Conservation (phyloP, 2,329 filamentous ascomycete species). For the Apiospora kogelbergensis region DNA sequence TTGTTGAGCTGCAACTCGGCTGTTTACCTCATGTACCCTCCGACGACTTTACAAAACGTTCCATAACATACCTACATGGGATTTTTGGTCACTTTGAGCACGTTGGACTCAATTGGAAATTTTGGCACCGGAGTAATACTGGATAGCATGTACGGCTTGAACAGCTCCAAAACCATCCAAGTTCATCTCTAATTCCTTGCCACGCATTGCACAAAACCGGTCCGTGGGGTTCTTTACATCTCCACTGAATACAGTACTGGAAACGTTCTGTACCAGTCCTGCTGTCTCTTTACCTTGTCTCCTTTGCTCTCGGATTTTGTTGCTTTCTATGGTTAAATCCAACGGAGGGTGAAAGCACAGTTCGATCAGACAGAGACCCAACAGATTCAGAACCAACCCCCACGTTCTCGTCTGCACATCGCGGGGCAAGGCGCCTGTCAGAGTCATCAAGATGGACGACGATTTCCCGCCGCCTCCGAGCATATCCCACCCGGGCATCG, state of each 20-base stretch:
- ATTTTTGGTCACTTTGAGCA: background rate
- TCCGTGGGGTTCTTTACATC: constrained; percentile 2
- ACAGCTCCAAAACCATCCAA: background rate
- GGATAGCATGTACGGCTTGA: background rate
- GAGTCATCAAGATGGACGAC: constrained; percentile 22
- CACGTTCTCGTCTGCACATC: background rate
- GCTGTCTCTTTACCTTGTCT: background rate
- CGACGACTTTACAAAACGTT: background rate
- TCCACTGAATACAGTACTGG: background rate
- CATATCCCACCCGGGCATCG: constrained; percentile 47
- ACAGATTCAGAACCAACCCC: background rate
- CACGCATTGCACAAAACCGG: constrained; percentile 1
- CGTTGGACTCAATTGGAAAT: background rate
- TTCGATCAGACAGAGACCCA: background rate
- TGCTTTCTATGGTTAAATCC: background rate
- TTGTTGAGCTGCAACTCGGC: background rate
- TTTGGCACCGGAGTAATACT: background rate
- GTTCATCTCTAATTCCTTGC: background rate
- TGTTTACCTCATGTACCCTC: background rate
- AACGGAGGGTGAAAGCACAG: background rate
- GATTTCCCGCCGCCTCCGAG: constrained; percentile 37
- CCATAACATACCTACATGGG: background rate
- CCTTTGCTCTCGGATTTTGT: background rate
- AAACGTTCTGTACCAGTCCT: background rate
- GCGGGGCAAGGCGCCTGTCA: background rate